Evolutionary conservation across 2,329 filamentous ascomycete genomes (phyloP).

Genomic region (Fusarium robinianum): DNA sequence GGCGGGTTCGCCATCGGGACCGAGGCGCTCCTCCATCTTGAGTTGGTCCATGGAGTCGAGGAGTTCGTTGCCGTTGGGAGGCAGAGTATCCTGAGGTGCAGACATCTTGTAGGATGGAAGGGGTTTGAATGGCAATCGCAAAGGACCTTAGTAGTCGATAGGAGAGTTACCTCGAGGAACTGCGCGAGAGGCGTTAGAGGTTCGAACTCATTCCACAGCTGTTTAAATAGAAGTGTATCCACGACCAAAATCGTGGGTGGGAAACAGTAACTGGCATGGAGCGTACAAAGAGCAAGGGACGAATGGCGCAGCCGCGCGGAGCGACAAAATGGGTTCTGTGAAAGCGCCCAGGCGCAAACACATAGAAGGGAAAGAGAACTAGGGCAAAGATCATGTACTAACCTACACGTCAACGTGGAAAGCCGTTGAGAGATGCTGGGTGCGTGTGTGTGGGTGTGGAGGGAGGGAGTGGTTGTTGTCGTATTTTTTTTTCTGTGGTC

Average conservation of each 20-base stretch:
- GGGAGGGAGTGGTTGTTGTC: conserved; percentile 31
- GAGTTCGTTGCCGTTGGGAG: conserved; percentile 64
- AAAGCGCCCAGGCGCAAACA: conserved; percentile 1
- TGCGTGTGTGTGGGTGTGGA: conserved; percentile 27
- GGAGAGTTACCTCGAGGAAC: too few relatives aligned
- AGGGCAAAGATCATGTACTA: conserved; percentile 15
- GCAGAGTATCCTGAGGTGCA: conserved; percentile 59
- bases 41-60: conserved; percentile 67
- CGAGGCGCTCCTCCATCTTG: conserved; percentile 68
- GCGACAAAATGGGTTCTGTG: too few relatives aligned
- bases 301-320: too few relatives aligned
- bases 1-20: conserved; percentile 74
- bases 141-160: too few relatives aligned
- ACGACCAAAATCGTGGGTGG: too few relatives aligned
- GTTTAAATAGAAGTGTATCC: too few relatives aligned
- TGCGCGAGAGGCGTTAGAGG: too few relatives aligned
- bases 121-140: conserved; percentile 17
- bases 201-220: too few relatives aligned
- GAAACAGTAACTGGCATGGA: conserved; percentile 5
- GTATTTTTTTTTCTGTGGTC: conserved; percentile 38
- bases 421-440: conserved; percentile 27
- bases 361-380: background rate
- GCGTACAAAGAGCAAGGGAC: conserved; percentile 13
- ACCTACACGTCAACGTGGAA: conserved; percentile 35
- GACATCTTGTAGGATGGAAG: conserved; percentile 57